phyloP scores from a whole-genome alignment of 169 alveolate genomes.

The Besnoitia besnoiti region DNA sequence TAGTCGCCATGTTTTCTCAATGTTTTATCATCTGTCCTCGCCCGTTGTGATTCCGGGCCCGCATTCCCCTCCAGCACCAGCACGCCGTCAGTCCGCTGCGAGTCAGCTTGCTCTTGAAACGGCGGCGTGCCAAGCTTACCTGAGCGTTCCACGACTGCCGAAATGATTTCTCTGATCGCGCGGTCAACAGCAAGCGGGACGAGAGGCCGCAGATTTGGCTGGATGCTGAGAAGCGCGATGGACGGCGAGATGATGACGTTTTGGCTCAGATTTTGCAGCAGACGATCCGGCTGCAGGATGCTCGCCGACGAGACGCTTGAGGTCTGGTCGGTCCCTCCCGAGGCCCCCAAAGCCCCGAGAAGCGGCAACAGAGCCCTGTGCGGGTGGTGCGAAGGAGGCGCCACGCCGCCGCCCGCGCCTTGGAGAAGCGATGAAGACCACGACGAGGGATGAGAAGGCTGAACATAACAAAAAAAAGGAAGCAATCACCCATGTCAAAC shows the following conservation, averaged over 20 bases:
- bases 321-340: not conserved
- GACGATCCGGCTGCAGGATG: constrained; percentile 25
- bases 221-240: constrained; percentile 88
- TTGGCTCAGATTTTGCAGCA: constrained; percentile 71
- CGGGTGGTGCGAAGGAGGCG: constrained; percentile 5
- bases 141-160: constrained; percentile 83
- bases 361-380: constrained; percentile 13
- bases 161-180: constrained; percentile 94
- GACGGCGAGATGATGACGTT: constrained; percentile 87
- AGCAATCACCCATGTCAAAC: not conserved
- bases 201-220: constrained; percentile 80
- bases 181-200: constrained; percentile 96
- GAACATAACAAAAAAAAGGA: not conserved
- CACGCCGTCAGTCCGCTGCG: no score
- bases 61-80: no score
- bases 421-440: constrained; percentile 18
- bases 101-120: no score
- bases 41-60: no score
- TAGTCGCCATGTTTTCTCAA: no score
- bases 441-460: constrained; percentile 16
- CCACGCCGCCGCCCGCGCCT: not conserved
- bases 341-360: not conserved
- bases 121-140: no score
- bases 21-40: no score
- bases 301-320: constrained; percentile 11